Evolutionary conservation across 2,329 filamentous ascomycete genomes (phyloP), one percentile per base, ranked within the genome.

Genomic region (Talaromyces sp.): DNA sequence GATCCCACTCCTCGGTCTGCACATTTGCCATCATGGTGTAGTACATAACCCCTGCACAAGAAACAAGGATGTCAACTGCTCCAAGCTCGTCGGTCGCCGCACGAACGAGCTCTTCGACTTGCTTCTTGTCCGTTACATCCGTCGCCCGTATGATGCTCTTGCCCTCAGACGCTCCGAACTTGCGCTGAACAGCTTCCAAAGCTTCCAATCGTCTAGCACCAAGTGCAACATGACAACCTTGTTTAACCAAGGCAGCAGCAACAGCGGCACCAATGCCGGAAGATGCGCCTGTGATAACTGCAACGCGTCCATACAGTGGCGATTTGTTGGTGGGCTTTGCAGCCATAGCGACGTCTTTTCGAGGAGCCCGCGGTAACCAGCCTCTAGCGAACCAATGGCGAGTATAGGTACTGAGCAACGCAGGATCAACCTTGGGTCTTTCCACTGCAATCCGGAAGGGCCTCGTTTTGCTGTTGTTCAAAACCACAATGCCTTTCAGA

Each of bases 41-140:
- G 76, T 93, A 93, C 89, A 93, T 93, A 69, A 93, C 89, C 36
- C 89, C 89, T 0, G 89, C 89, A 67, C 88, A 90, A 40, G 85
- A 85, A 52, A 93, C 84, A n/a, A 93, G 81, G 53, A 92, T 89
- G 69, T 93, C 89, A 45, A 92, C 78, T 0, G 86, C 83, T 0
- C 89, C 89, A 0, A 92, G 84, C 64, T 85, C 77, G 46, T 82
- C 78, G 25, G 77, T 77, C 1, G 87, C 79, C 0, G 81, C 77
- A 2, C 75, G 72, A 61, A 92, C 77, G 3, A 93, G 83, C 0
- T 80, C 79, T 64, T 88, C 83, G 5, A 91, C 87, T 65, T 91
- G 81, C 4, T 73, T 71, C 61, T 78, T 81, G 65, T 84, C 78
- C 0, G 88, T 91, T 15, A 92, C 87, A 64, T 93, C 89, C 0